phyloP scores from a whole-genome alignment of 352 stramenopile genomes.

The Globisporangium irregulare region DNA sequence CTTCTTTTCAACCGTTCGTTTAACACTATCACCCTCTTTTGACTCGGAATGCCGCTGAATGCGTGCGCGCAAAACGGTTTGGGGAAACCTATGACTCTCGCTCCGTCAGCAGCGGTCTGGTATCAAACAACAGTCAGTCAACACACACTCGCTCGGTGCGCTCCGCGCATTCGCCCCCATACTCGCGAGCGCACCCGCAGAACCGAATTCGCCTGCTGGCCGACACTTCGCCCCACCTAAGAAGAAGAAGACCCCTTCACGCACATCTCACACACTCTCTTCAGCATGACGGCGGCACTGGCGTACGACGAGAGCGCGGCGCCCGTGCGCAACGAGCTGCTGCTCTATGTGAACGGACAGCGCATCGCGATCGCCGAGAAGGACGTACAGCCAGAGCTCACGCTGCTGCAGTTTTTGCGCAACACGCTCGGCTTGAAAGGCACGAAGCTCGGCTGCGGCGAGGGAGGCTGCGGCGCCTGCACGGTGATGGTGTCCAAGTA shows the following conservation, averaged over 20 bases:
- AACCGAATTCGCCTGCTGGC: constrained; percentile 8
- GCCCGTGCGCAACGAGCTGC: constrained; percentile 42
- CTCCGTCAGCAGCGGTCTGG: constrained; percentile 1
- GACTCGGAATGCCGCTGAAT: neutral
- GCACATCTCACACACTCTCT: too few relatives aligned
- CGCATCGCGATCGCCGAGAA: constrained; percentile 47
- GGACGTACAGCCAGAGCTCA: constrained; percentile 66
- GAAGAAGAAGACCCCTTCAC: neutral
- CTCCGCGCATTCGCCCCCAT: neutral
- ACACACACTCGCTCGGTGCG: neutral
- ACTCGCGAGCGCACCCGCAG: neutral
- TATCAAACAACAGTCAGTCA: neutral
- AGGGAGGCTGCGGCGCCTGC: constrained; percentile 96
- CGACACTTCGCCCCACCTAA: neutral
- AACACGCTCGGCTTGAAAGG: constrained; percentile 65
- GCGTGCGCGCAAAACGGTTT: neutral
- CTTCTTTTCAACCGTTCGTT: neutral
- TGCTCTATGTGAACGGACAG: constrained; percentile 78
- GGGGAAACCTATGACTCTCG: constrained; percentile 6
- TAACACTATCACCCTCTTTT: neutral
- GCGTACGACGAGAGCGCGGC: constrained; percentile 7
- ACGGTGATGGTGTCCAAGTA: constrained; percentile 92
- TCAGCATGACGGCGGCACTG: constrained; percentile 5
- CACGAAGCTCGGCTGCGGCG: constrained; percentile 91
- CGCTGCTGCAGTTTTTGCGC: constrained; percentile 83